phyloP scores from a whole-genome alignment of 805 yeast species.

The Candida pini region DNA sequence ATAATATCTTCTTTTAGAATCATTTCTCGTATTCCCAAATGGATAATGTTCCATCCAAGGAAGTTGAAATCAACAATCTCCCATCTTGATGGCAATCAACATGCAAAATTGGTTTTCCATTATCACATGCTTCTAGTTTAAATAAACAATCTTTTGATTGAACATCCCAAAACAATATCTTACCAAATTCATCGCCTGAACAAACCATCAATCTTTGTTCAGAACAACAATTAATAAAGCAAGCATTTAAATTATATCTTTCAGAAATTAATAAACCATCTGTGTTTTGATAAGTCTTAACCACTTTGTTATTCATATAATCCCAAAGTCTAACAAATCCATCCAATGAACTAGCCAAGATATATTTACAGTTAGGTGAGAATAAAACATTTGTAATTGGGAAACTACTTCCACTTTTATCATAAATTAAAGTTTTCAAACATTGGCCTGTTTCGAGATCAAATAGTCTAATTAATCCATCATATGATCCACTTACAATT shows the following conservation, averaged over 20 bases:
- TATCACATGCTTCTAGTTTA: conserved; percentile 13
- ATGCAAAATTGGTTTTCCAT: conserved; percentile 31
- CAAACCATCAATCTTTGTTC: conserved; percentile 41
- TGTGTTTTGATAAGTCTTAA: conserved; percentile 48
- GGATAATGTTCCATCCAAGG: conserved; percentile 25
- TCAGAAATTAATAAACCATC: conserved; percentile 35
- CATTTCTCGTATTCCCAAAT: conserved; percentile 20
- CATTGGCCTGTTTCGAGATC: conserved; percentile 89
- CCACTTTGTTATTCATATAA: conserved; percentile 72
- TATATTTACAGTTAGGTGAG: conserved; percentile 75
- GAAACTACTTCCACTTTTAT: conserved; percentile 63
- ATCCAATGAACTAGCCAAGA: conserved; percentile 75
- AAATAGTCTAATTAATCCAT: conserved; percentile 84
- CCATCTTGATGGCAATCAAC: conserved; percentile 37
- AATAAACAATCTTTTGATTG: conserved; percentile 48
- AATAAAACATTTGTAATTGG: conserved; percentile 73
- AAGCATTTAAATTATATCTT: conserved; percentile 47
- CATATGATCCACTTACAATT: conserved; percentile 81
- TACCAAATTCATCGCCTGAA: conserved; percentile 57
- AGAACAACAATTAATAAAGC: conserved; percentile 37
- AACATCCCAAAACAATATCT: conserved; percentile 60
- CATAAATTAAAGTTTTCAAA: conserved; percentile 80
- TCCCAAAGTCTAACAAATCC: conserved; percentile 82
- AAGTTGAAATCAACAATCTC: conserved; percentile 26
- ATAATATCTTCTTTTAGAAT: not conserved